Conservation (phyloP, 2,329 filamentous ascomycete genomes). For the Trichoderma hamatum region DNA sequence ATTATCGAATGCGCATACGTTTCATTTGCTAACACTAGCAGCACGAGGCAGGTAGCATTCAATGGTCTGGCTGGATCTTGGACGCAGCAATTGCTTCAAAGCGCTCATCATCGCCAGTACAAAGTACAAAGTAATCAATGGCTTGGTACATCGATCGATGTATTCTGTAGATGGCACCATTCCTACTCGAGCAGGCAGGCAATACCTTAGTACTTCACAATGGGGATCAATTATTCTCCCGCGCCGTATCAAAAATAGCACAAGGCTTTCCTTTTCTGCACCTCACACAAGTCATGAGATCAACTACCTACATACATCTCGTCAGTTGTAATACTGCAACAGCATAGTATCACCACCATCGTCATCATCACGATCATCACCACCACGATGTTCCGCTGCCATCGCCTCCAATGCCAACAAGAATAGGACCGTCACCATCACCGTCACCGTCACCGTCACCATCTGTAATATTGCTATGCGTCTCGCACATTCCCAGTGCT, state of each 20-base stretch:
- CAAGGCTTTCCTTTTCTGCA: not conserved
- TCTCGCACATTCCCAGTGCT: conserved; percentile 20
- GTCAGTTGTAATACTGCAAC: not conserved
- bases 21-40: not conserved
- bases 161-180: no score
- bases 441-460: not conserved
- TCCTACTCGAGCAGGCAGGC: not conserved
- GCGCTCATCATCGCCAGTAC: not conserved
- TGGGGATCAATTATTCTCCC: conserved; percentile 12
- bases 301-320: not conserved
- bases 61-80: not conserved
- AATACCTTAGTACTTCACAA: not conserved
- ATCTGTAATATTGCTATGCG: not conserved
- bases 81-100: not conserved
- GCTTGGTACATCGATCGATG: not conserved
- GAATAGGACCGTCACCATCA: not conserved
- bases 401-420: not conserved
- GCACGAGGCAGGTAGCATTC: not conserved
- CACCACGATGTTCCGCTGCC: not conserved
- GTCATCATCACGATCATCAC: not conserved
- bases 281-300: not conserved
- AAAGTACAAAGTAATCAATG: not conserved
- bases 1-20: not conserved
- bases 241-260: not conserved
- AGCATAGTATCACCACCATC: not conserved